Evolutionary conservation across 2,329 filamentous ascomycete genomes (phyloP), one percentile per base, ranked within the genome.

Genomic region (Calonectria hawksworthii): DNA sequence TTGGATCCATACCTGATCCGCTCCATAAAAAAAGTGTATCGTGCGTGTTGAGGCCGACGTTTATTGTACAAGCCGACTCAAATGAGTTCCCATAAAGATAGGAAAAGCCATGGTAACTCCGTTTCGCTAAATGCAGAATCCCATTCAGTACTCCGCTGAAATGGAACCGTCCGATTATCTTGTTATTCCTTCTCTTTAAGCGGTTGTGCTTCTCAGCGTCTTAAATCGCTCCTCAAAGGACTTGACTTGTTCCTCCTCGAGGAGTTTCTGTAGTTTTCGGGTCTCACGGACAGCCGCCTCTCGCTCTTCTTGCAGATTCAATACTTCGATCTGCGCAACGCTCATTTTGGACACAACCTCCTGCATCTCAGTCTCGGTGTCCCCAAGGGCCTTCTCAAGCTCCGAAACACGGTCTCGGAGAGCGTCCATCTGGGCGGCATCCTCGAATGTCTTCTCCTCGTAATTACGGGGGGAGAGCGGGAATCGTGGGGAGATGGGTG

Each of bases 261-360:
- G 90, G 77, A 92, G 88, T 71, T 89, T 89, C 83, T 96, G 93
- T 66, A 97, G 88, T 81, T 88, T 90, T 80, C 91, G 90, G 73
- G 94, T 96, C 84, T 94, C 91, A 66, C 92, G 90, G 80, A 95
- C 90, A 28, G 94, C 94, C 78, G 93, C 92, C 81, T 97, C 95
- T 80, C 92, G 90, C 84, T 94, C 92, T 78, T 92, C 91, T 84
- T 96, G 94, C 63, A 98, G 88, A 83, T 95, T 93, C 80, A 94
- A 92, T 59, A 97, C 95, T 85, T 96, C 94, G 77, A 96, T 94
- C 86, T 97, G 95, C 32, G 94, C 94, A 79, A 89, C 88, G 85
- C 94, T 96, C 93, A 98, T 96, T 80, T 92, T 90, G 74, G 92
- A 89, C 21, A 97, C 93, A 8, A 97, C 94, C 82, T 95, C 93